These are phyloP conservation scores for Coniosporium apollinis DNA, from an alignment of 495 filamentous ascomycete species.

Conservation along the genomic window DNA sequence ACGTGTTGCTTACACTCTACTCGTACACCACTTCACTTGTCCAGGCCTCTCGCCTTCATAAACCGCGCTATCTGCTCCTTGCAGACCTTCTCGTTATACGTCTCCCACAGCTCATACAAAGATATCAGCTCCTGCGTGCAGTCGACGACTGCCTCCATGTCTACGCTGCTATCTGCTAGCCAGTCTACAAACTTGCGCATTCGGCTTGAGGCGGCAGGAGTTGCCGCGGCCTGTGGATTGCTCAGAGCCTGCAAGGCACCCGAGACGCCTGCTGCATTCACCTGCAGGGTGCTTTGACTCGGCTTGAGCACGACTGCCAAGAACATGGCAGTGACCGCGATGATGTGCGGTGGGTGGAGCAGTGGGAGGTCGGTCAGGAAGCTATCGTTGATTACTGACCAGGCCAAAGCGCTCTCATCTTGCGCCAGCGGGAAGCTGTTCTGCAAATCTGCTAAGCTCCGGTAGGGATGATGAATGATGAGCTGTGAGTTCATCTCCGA, in stretches of 20 bases:
- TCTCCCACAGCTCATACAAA: conserved; percentile 83
- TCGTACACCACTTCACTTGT: conserved; percentile 33
- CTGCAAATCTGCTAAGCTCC: conserved; percentile 61
- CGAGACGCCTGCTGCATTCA: neutral
- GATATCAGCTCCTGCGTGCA: conserved; percentile 91
- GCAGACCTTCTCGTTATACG: conserved; percentile 69
- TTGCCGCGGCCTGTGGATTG: neutral
- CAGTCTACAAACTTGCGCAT: conserved; percentile 64
- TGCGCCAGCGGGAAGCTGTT: conserved; percentile 47
- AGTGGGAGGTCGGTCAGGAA: conserved; percentile 89
- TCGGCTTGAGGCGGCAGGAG: conserved; percentile 22
- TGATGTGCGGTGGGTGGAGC: conserved; percentile 72
- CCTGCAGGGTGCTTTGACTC: conserved; percentile 29
- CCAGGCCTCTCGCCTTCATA: conserved; percentile 67
- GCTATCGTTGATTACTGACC: conserved; percentile 87
- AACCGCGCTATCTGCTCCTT: conserved; percentile 66
- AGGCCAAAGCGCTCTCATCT: conserved; percentile 66
- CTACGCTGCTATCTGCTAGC: conserved; percentile 83
- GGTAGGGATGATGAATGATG: conserved; percentile 95
- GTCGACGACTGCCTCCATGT: conserved; percentile 83
- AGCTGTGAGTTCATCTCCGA: conserved; percentile 89
- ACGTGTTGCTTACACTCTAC: no score
- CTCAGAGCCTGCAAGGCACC: neutral
- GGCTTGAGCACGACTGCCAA: conserved; percentile 65
- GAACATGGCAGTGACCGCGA: conserved; percentile 81